Evolutionary conservation across 2,329 filamentous ascomycete genomes (phyloP).

Genomic region (Xylariomycetidae sp.): DNA sequence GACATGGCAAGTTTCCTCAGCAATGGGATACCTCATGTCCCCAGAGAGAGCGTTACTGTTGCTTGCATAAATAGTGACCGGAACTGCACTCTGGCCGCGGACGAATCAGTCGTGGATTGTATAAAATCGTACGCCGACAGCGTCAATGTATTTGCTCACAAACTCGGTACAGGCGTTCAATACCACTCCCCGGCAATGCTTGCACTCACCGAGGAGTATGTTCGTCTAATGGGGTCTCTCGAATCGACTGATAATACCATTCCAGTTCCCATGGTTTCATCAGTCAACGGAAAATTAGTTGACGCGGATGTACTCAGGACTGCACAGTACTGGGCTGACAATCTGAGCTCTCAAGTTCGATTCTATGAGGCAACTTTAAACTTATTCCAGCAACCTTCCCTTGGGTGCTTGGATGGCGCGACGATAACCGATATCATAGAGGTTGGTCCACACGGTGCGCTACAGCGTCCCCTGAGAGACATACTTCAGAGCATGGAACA

Average conservation of each 20-base stretch:
- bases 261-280: constrained; percentile 2
- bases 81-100: constrained; percentile 16
- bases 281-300: background rate
- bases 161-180: constrained; percentile 14
- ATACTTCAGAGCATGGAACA: background rate
- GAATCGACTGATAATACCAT: constrained; percentile 1
- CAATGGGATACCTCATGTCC: background rate
- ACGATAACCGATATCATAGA: constrained; percentile 1
- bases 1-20: constrained; percentile 9
- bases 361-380: background rate
- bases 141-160: constrained; percentile 13
- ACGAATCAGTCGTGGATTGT: constrained; percentile 9
- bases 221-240: constrained; percentile 4
- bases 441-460: background rate
- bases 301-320: background rate
- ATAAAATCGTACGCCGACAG: constrained; percentile 10
- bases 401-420: background rate
- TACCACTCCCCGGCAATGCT: constrained; percentile 13
- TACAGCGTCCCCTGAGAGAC: background rate
- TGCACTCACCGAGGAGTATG: constrained; percentile 6
- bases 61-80: constrained; percentile 21
- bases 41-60: constrained; percentile 1
- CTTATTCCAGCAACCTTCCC: background rate
- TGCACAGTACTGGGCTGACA: constrained; percentile 3
- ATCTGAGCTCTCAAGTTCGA: constrained; percentile 1